Evolutionary conservation across 345 rosid genomes (phyloP), one percentile per base, ranked within the genome.

Genomic region (Cardamine occulta): DNA sequence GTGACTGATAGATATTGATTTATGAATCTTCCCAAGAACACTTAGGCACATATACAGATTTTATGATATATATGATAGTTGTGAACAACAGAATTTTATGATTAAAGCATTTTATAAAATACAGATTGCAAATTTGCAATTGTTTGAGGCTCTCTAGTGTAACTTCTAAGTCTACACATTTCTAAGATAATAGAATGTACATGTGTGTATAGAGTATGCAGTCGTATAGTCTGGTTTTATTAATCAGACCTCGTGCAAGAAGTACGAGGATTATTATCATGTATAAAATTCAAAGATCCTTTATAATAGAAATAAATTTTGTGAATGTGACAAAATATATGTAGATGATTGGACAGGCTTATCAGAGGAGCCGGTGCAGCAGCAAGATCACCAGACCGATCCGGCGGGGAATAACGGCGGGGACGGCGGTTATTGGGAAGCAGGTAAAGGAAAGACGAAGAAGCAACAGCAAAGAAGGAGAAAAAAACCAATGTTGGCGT

Each of bases 351-450:
- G 80, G 80, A 29, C 85, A 93, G 96, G 97, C 40, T 79, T 95
- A 51, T 92, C 98, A 3, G 94, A 90, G 74, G 99, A 95, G 76
- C 96, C 87, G 29, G 91, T 82, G 67, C 91, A 86, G 76, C 96
- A 88, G 60, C 80, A 65, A 37, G 73, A 72, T 15, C 19, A 45
- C 10, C 88, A 85, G 63, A 83, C 81, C 42, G 90, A 88, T 68
- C 86, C 88, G 66, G 91, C 84, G 8, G 88, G 91, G 54, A 85
- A 87, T 68, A 67, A 49, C 73, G 61, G 78, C 39, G 66, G 70
- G 28, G 74, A n/a, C 12, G 87, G 84, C 11, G 85, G 86, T 4
- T 62, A 79, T 23, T 87, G 88, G 89, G 96, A 87, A 66, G 68
- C 56, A 63, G 93, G 87, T 61, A 71, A 71, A 55, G 79, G 12